A percentile compares a stretch with the other conserved stretches of the same genome.
Conservation (phyloP, 1,284 basidiomycete species). For the Sporisorium sorghi region DNA sequence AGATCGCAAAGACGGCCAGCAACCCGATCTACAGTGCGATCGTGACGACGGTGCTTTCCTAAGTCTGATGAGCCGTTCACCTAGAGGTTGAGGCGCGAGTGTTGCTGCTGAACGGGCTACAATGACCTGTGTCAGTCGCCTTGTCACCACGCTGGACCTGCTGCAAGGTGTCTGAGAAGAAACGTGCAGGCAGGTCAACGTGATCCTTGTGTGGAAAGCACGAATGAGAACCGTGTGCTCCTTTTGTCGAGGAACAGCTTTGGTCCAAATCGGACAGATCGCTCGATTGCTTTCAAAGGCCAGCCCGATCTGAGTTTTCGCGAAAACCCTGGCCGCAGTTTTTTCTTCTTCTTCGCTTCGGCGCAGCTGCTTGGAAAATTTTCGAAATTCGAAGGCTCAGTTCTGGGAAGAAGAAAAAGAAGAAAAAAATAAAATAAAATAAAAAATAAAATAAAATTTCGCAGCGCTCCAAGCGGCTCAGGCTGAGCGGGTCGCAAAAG, state of each 20-base stretch:
- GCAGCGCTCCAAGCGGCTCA: neutral
- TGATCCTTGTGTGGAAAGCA: neutral
- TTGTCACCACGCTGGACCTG: too few relatives aligned
- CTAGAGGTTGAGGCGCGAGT: too few relatives aligned
- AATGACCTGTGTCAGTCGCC: too few relatives aligned
- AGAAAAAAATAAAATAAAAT: slow-evolving; percentile 18
- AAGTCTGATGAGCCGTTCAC: neutral
- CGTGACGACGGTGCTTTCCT: too few relatives aligned
- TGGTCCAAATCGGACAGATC: neutral
- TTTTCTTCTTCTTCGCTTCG: neutral
- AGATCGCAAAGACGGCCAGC: neutral
- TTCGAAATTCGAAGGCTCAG: slow-evolving; percentile 8
- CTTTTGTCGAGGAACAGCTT: neutral
- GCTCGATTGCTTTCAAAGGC: neutral
- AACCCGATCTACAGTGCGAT: neutral
- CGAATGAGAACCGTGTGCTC: neutral
- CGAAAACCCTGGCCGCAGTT: neutral
- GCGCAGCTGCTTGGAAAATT: neutral
- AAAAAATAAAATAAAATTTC: slow-evolving; percentile 20
- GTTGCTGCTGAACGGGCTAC: too few relatives aligned
- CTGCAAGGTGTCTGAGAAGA: neutral
- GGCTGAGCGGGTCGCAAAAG: slow-evolving; percentile 11
- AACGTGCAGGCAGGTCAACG: neutral
- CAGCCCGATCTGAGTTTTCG: neutral
- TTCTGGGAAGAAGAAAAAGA: too few relatives aligned